phyloP scores from a whole-genome alignment of 2,329 filamentous ascomycete species.

The Colletotrichum sp. region DNA sequence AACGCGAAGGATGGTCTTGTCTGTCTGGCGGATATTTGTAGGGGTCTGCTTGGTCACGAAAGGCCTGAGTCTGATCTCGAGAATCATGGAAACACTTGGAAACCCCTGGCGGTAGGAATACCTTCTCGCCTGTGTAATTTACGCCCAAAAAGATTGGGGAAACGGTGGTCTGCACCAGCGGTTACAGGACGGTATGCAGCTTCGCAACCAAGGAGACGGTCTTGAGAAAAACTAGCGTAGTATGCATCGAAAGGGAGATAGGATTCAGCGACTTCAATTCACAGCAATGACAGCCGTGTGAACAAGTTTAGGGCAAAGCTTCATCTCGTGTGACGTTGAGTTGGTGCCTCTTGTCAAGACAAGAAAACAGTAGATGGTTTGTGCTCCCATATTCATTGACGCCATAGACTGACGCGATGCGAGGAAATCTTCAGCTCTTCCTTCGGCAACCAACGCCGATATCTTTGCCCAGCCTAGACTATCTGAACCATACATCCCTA shows the following conservation, averaged over 20 bases:
- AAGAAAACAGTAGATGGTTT: not conserved
- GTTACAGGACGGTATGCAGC: not conserved
- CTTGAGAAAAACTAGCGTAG: not conserved
- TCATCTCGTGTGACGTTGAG: not conserved
- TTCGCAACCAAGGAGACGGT: not conserved
- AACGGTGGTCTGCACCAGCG: not conserved
- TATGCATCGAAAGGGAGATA: not conserved
- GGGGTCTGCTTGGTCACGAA: not conserved
- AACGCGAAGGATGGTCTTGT: not conserved
- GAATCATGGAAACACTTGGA: not conserved
- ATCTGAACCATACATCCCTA: not conserved
- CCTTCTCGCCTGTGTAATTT: not conserved
- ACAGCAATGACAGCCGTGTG: not conserved
- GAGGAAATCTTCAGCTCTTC: not conserved
- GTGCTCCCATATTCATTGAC: not conserved
- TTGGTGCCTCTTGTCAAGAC: fast-evolving
- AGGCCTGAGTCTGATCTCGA: not conserved
- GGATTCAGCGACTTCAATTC: not conserved
- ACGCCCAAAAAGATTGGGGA: not conserved
- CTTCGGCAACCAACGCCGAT: not conserved
- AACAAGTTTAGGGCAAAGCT: not conserved
- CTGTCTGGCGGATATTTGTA: not conserved
- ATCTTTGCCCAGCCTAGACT: not conserved
- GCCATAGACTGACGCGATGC: not conserved
- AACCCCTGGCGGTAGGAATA: not conserved